Conservation (phyloP, 768 basidiomycete species). For the Multifurca ochricompacta region DNA sequence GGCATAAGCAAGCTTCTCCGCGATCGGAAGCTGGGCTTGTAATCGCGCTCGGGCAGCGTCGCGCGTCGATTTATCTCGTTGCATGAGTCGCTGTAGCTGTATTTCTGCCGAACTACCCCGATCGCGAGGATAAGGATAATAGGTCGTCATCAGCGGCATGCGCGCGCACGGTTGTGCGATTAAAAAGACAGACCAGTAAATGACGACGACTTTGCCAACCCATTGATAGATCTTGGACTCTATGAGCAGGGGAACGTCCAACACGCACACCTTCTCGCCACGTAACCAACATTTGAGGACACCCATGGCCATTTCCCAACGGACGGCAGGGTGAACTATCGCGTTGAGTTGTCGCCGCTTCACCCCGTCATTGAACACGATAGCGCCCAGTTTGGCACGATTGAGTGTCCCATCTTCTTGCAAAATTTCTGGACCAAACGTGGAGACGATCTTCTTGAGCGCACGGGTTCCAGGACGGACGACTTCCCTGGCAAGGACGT, state of each 20-base stretch:
- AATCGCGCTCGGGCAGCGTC: conserved; percentile 70
- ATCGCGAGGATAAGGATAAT: no score
- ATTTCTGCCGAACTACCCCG: conserved; percentile 69
- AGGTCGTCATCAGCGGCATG: neutral
- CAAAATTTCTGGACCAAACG: conserved; percentile 69
- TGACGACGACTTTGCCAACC: conserved; percentile 79
- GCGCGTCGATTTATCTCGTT: conserved; percentile 57
- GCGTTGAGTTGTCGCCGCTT: conserved; percentile 69
- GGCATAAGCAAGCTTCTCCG: conserved; percentile 75
- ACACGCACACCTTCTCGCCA: conserved; percentile 70
- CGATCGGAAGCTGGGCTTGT: conserved; percentile 71
- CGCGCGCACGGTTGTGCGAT: no score
- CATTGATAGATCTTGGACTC: conserved; percentile 81
- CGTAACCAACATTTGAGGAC: conserved; percentile 65
- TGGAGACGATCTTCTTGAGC: conserved; percentile 53
- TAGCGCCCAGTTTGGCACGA: conserved; percentile 71
- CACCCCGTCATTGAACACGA: conserved; percentile 73
- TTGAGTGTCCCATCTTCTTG: conserved; percentile 65
- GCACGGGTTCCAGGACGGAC: conserved; percentile 77
- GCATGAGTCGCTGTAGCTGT: conserved; percentile 77
- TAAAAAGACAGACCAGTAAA: conserved; percentile 66
- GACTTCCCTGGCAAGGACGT: conserved; percentile 78
- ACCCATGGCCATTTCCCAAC: conserved; percentile 62
- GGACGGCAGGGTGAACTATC: conserved; percentile 90
- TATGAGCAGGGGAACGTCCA: conserved; percentile 90